Evolutionary conservation across 108 stramenopile genomes (phyloP), one percentile per base, ranked within the genome.

Genomic region (Licmophora abbreviata): DNA sequence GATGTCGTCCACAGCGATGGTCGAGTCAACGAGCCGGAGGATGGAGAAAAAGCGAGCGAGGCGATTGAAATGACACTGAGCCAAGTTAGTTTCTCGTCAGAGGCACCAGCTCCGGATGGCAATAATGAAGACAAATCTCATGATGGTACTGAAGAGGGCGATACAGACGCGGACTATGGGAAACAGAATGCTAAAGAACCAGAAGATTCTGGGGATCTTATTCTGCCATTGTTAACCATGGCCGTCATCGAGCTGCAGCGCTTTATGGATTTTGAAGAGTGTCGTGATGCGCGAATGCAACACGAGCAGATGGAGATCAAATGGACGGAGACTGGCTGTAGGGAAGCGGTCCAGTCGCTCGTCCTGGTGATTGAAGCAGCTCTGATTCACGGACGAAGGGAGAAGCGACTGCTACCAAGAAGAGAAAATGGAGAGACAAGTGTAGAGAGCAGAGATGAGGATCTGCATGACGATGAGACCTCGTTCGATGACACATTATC

Each of bases 321-420:
- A 30, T 87, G 83, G 79, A 80, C 83, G 48, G 59, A 77, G 51
- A 62, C 66, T 15, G 58, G 59, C 8, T 81, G 77, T 40, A 64
- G 72, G 30, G 73, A 52, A 18, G 61, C 81, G 37, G 72, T 86
- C 8, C 48, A 79, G 44, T 76, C 68, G 33, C 58, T 87, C 3
- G 89, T 86, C 0, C 58, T 91, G 51, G 68, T 87, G 8, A 55
- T 91, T 40, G 89, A 91, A 59, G 78, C 81, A 32, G 66, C 69
- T 10, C 31, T 91, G 15, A 41, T 84, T 29, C 62, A 86, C 56
- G 89, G 89, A 20, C 62, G 63, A 3, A 66, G 83, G 26, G 50
- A 63, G 3, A 59, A 76, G n/a, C 61, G 61, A 65, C 51, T 40
- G 22, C 33, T 18, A 33, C 35, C 29, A 40, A 27, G n/a, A 28